A percentile compares a stretch with the other conserved stretches of the same genome.
These are phyloP conservation scores for Botryotinia globosa DNA, from an alignment of 2,329 filamentous ascomycete genomes.

Conservation along the genomic window DNA sequence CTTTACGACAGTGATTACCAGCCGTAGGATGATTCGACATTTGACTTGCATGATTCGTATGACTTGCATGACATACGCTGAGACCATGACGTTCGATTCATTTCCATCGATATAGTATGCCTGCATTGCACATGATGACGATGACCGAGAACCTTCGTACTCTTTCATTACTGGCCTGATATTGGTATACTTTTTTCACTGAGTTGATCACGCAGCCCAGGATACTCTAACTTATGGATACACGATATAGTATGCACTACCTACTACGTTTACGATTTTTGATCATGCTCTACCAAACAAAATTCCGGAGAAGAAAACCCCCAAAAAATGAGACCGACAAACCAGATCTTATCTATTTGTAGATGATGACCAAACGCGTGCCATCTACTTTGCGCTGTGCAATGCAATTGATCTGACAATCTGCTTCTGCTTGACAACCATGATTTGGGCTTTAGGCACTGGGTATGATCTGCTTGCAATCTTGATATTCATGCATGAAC, in stretches of 20 bases:
- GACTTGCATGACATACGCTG: conserved; percentile 35
- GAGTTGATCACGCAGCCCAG: conserved; percentile 21
- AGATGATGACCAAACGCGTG: conserved; percentile 13
- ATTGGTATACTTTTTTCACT: conserved; percentile 21
- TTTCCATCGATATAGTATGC: conserved; percentile 37
- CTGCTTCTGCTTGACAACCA: conserved; percentile 12
- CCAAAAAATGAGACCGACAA: not conserved
- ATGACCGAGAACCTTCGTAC: conserved; percentile 21
- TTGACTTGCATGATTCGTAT: conserved; percentile 36
- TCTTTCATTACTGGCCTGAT: conserved; percentile 11
- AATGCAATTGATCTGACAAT: conserved; percentile 16
- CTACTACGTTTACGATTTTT: conserved; percentile 15
- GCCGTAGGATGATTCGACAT: conserved; percentile 31
- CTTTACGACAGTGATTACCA: conserved; percentile 28
- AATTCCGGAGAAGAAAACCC: conserved; percentile 9
- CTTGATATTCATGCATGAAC: conserved; percentile 16
- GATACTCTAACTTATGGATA: conserved; percentile 18
- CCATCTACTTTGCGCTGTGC: conserved; percentile 14
- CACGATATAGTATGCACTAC: conserved; percentile 19
- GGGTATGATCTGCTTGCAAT: conserved; percentile 14
- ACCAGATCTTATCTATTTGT: conserved; percentile 11
- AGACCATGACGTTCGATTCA: conserved; percentile 38
- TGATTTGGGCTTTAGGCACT: conserved; percentile 11
- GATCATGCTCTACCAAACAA: conserved; percentile 7
- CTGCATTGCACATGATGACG: conserved; percentile 37